Percentiles rank a stretch among this genome's conserved stretches.
These are phyloP conservation scores for Polytrichum commune DNA, from an alignment of 225 moss, liverwort and hornwort species.

Conservation along the genomic window DNA sequence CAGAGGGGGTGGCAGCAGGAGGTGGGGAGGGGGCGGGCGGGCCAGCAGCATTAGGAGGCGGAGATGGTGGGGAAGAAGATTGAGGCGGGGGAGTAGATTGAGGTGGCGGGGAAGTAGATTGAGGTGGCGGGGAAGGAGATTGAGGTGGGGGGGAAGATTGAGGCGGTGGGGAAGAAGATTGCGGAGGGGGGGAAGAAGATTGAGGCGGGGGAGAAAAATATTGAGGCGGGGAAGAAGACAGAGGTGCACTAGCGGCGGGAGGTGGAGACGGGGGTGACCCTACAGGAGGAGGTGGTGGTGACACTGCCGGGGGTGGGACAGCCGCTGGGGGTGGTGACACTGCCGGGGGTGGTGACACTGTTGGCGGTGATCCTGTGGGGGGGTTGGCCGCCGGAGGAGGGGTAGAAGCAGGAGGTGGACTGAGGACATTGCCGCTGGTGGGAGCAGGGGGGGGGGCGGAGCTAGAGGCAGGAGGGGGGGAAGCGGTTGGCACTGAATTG, in stretches of 20 bases:
- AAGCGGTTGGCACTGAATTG: too few relatives aligned
- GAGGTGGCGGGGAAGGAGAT: not conserved
- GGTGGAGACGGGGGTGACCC: slow-evolving; percentile 10
- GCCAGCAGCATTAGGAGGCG: slow-evolving; percentile 13
- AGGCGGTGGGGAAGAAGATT: not conserved
- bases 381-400: slow-evolving; percentile 1
- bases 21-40: slow-evolving; percentile 9
- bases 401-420: not conserved
- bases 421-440: not conserved
- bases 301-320: not conserved
- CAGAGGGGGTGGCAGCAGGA: not conserved
- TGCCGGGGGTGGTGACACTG: slow-evolving; percentile 4
- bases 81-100: not conserved
- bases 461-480: not conserved
- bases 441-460: not conserved
- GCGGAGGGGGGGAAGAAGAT: not conserved
- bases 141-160: not conserved
- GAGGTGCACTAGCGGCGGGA: too few relatives aligned
- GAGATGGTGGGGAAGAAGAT: not conserved
- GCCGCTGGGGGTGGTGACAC: slow-evolving; percentile 1
- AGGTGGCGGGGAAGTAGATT: not conserved
- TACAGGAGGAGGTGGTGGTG: not conserved
- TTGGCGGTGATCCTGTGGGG: slow-evolving; percentile 5
- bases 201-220: not conserved
- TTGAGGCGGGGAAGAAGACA: too few relatives aligned